These are phyloP conservation scores for Populus deltoides DNA, from an alignment of 345 rosid genomes.

Conservation along the genomic window DNA sequence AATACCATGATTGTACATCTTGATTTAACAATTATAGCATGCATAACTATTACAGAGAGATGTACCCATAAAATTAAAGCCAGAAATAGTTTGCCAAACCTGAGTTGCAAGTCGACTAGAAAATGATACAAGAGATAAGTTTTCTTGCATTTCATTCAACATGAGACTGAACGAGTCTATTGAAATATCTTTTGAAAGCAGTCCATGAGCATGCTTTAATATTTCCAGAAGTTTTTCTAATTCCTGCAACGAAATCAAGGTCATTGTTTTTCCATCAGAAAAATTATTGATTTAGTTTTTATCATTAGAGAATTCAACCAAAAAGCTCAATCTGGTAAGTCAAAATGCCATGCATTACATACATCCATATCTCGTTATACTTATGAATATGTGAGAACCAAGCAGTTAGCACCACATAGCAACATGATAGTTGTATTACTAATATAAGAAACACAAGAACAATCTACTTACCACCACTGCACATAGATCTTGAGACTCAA, in stretches of 20 bases:
- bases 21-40: neutral
- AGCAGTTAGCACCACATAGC: neutral
- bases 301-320: neutral
- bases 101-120: conserved; percentile 97
- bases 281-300: neutral
- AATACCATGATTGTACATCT: neutral
- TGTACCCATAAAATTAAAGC: neutral
- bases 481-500: conserved; percentile 94
- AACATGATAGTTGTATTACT: neutral
- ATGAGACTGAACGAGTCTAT: conserved; percentile 80
- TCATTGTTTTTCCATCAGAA: neutral
- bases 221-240: conserved; percentile 77
- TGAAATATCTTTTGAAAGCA: conserved; percentile 77
- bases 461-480: conserved; percentile 70
- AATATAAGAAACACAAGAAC: conserved; percentile 6
- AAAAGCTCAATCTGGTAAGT: neutral
- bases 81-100: conserved; percentile 40
- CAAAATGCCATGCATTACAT: neutral
- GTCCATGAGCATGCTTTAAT: conserved; percentile 69
- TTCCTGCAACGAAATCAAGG: conserved; percentile 57
- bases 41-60: neutral
- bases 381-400: neutral
- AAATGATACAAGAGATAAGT: conserved; percentile 87
- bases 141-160: conserved; percentile 96
- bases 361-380: neutral